Percentiles rank a stretch among this genome's conserved stretches.
These are phyloP conservation scores for Acorus gramineus DNA, from an alignment of 106 monocot species.

Conservation along the genomic window DNA sequence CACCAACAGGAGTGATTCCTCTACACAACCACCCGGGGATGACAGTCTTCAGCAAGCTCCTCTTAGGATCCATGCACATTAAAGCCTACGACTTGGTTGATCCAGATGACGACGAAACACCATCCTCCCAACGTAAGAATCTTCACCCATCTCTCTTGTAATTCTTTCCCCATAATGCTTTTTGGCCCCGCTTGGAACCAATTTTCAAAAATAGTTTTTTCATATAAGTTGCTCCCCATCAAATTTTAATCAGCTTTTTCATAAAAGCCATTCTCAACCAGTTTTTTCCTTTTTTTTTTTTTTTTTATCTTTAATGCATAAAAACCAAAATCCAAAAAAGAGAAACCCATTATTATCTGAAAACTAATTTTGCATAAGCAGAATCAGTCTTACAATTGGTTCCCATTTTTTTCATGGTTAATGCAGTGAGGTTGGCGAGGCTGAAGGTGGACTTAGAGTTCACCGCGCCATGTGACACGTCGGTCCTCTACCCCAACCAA, in stretches of 20 bases:
- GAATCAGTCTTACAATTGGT: too few relatives aligned
- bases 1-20: constrained; percentile 69
- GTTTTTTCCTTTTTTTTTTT: too few relatives aligned
- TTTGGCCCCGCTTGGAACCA: too few relatives aligned
- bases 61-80: constrained; percentile 72
- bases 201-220: neutral
- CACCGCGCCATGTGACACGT: constrained; percentile 52
- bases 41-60: constrained; percentile 81
- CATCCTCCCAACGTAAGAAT: constrained; percentile 28
- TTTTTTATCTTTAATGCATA: too few relatives aligned
- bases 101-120: neutral
- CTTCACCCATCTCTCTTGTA: neutral
- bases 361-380: too few relatives aligned
- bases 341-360: too few relatives aligned
- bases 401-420: too few relatives aligned
- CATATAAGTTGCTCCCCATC: too few relatives aligned
- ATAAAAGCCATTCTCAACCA: too few relatives aligned
- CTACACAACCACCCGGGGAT: constrained; percentile 87
- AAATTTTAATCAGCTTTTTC: too few relatives aligned
- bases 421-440: constrained; percentile 42
- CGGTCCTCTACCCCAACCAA: constrained; percentile 49
- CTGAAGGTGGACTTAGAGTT: constrained; percentile 46
- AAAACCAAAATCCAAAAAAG: too few relatives aligned
- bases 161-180: neutral
- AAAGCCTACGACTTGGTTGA: constrained; percentile 69